phyloP scores from a whole-genome alignment of 768 basidiomycete species.

The Phanerochaete carnosa region DNA sequence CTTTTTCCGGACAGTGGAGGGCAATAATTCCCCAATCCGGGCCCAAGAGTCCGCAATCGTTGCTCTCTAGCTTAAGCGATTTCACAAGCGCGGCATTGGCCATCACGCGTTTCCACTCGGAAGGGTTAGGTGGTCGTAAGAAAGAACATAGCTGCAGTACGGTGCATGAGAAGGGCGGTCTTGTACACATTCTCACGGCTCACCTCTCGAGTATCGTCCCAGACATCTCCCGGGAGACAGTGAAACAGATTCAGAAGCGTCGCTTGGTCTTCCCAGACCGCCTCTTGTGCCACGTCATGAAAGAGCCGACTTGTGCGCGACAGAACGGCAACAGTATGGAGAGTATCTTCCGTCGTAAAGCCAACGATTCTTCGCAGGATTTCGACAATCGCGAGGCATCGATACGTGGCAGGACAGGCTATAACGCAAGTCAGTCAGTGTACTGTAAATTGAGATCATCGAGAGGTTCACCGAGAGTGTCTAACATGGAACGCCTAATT shows the following conservation, averaged over 20 bases:
- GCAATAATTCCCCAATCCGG: neutral
- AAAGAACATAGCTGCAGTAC: neutral
- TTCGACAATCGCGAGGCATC: conserved; percentile 1
- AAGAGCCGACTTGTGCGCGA: neutral
- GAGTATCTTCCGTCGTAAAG: neutral
- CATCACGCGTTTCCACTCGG: conserved; percentile 3
- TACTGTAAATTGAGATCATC: too few species aligned
- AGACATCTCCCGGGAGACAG: neutral
- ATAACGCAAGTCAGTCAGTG: neutral
- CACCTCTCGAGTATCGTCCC: neutral
- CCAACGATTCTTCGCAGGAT: neutral
- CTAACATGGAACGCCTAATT: too few species aligned
- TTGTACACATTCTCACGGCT: neutral
- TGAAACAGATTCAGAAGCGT: neutral
- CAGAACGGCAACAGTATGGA: neutral
- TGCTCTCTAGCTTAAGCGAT: neutral
- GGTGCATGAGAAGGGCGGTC: neutral
- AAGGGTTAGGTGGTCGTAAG: neutral
- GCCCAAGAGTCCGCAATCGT: neutral
- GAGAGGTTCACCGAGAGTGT: neutral
- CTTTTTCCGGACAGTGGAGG: neutral
- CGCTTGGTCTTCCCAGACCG: neutral
- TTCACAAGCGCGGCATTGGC: neutral
- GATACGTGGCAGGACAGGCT: neutral
- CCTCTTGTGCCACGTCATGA: neutral